A percentile compares a stretch with the other conserved stretches of the same genome.
Conservation (phyloP, 352 stramenopile genomes). For the Phytophthora citricola region DNA sequence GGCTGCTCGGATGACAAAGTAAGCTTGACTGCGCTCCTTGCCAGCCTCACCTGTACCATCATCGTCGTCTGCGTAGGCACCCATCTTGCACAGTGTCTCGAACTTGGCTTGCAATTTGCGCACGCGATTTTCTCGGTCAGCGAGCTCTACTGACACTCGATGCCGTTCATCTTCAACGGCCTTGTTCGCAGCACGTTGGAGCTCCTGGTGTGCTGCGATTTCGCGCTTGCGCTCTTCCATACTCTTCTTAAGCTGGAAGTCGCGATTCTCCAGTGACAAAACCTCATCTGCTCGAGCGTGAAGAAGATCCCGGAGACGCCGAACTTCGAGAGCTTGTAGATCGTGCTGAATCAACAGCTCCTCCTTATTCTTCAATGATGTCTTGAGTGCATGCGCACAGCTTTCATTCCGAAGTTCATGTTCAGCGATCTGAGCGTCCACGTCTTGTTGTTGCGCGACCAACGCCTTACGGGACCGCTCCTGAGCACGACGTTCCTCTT, state of each 20-base stretch:
- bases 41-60: slow-evolving; percentile 72
- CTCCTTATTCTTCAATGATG: slow-evolving; percentile 88
- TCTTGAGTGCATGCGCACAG: slow-evolving; percentile 85
- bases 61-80: slow-evolving; percentile 60
- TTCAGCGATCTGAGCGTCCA: slow-evolving; percentile 86
- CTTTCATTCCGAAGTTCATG: slow-evolving; percentile 92
- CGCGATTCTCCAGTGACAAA: slow-evolving; percentile 94
- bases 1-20: slow-evolving; percentile 96
- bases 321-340: slow-evolving; percentile 94
- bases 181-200: slow-evolving; percentile 91
- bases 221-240: slow-evolving; percentile 95
- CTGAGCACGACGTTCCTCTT: slow-evolving; percentile 88
- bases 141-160: slow-evolving; percentile 92
- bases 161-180: slow-evolving; percentile 94
- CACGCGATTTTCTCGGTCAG: slow-evolving; percentile 85
- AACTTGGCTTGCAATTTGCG: slow-evolving; percentile 95
- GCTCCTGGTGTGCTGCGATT: slow-evolving; percentile 88
- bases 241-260: slow-evolving; percentile 93
- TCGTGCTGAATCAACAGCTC: slow-evolving; percentile 95
- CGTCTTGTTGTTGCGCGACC: slow-evolving; percentile 77
- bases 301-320: slow-evolving; percentile 90
- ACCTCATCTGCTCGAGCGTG: slow-evolving; percentile 92
- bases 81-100: slow-evolving; percentile 89
- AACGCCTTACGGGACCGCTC: slow-evolving; percentile 84
- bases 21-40: slow-evolving; percentile 90